Percentiles rank a stretch among this genome's conserved stretches.
These are phyloP conservation scores for Petrea volubilis DNA, from an alignment of 257 asterid species.

Conservation along the genomic window DNA sequence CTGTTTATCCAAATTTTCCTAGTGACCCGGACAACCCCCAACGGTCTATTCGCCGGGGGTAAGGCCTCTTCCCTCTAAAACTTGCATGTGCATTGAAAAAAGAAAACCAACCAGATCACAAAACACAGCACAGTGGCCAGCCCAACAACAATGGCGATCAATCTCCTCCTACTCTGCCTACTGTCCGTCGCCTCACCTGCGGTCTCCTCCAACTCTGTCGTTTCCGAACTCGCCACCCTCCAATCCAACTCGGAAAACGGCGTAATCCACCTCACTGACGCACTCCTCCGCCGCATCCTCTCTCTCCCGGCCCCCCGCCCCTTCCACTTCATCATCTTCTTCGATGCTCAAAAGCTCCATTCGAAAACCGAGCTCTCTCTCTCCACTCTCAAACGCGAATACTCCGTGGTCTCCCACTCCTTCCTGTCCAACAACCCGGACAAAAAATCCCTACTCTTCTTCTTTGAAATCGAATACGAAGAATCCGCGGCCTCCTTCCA, in stretches of 20 bases:
- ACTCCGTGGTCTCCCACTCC: slow-evolving; percentile 61
- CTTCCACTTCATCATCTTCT: slow-evolving; percentile 71
- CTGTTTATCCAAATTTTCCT: not conserved
- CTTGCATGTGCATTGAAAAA: not conserved
- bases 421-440: slow-evolving; percentile 53
- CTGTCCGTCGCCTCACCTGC: slow-evolving; percentile 29
- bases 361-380: slow-evolving; percentile 63
- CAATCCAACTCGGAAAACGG: slow-evolving; percentile 58
- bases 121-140: not conserved
- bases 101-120: not conserved
- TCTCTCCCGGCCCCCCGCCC: slow-evolving; percentile 68
- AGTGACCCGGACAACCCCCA: not conserved
- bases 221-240: slow-evolving; percentile 51
- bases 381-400: slow-evolving; percentile 60
- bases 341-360: slow-evolving; percentile 77
- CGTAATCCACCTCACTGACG: slow-evolving; percentile 61
- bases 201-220: slow-evolving; percentile 26
- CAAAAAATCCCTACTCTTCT: slow-evolving; percentile 44
- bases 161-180: slow-evolving; percentile 21
- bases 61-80: too few relatives aligned
- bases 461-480: slow-evolving; percentile 55
- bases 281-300: slow-evolving; percentile 57
- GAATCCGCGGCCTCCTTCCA: slow-evolving; percentile 54
- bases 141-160: not conserved
- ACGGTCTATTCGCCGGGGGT: too few relatives aligned